Conservation (phyloP, 768 basidiomycete species). For the Mycena vulgaris region DNA sequence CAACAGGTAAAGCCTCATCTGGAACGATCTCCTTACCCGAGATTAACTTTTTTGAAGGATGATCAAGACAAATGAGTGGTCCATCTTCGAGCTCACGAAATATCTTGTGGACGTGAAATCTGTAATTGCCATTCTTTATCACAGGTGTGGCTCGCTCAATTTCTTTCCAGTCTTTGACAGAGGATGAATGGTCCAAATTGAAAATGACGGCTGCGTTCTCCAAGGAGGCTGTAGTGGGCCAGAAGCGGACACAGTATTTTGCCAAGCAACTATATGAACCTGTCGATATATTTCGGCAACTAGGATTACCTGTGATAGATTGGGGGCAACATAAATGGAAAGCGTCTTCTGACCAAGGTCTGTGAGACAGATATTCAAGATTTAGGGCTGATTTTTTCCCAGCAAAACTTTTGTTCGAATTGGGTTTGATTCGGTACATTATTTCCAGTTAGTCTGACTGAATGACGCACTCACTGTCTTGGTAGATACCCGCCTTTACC, state of each 20-base stretch:
- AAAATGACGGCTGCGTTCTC: conserved; percentile 86
- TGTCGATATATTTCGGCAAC: conserved; percentile 73
- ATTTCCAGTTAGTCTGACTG: neutral
- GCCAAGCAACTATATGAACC: conserved; percentile 93
- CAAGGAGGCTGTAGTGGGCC: conserved; percentile 58
- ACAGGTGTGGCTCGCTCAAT: neutral
- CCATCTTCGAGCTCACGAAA: conserved; percentile 84
- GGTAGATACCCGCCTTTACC: conserved; percentile 72
- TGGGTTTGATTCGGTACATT: conserved; percentile 70
- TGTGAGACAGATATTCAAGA: conserved; percentile 23
- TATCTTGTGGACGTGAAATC: conserved; percentile 90
- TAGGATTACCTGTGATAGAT: conserved; percentile 88
- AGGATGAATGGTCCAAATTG: conserved; percentile 64
- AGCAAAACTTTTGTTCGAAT: conserved; percentile 86
- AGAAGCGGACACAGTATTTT: conserved; percentile 65
- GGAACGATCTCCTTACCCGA: neutral
- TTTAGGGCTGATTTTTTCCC: conserved; percentile 18
- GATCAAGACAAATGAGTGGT: conserved; percentile 94
- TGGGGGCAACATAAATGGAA: conserved; percentile 93
- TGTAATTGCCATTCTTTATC: conserved; percentile 21
- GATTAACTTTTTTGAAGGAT: conserved; percentile 63
- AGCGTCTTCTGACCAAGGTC: conserved; percentile 89
- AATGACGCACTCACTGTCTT: neutral
- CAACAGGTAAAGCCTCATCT: conserved; percentile 67
- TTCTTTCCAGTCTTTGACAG: conserved; percentile 47